Base-by-base conservation (phyloP, 192 early-diverging fungal species). In the Funneliformis mosseae region DNA sequence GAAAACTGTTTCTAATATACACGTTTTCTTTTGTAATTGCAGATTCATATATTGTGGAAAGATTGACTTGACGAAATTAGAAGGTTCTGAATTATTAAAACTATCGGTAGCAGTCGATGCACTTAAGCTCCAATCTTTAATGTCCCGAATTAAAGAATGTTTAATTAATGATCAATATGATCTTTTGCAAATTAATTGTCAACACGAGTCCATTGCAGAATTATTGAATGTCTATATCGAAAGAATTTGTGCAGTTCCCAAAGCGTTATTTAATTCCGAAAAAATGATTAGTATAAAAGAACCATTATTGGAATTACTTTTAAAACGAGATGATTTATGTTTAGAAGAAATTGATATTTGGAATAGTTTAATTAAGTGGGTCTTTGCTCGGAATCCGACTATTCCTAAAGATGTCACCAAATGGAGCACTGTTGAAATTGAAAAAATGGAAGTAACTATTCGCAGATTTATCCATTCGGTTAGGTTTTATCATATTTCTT, bases 271-370 rank as follows among this genome's bases (percentile, higher is more conserved):
- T 72, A 43, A 72, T 7, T 72, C 70, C 1, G 21, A 72, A 2
- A n/a, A n/a, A n/a, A n/a, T n/a, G n/a, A n/a, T n/a, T n/a, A n/a
- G n/a, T n/a, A n/a, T 48, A 48, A 48, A 48, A 48, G 46, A 9
- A 48, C 39, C 23, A 23, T 72, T 38, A 72, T 38, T 38, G 4
- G 46, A 48, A 4, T 3, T 48, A 48, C 46, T 48, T 48, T 14
- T 48, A 3, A 39, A 42, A 39, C 23, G n/a, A 9, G 39, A 23
- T 39, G 23, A 14, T 48, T 48, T 48, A 14, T 14, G 0, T 38
- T 38, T 72, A 12, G 4, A 38, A 5, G 70, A 72, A 72, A 45
- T 72, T 45, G 38, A 72, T 18, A 72, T 72, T 21, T 72, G 70
- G 70, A 18, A 72, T 9, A 38, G 16, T 6, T 2, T 72, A 16